phyloP scores from a whole-genome alignment of 331 rosid species.

The Rhamnella rubrinervis region DNA sequence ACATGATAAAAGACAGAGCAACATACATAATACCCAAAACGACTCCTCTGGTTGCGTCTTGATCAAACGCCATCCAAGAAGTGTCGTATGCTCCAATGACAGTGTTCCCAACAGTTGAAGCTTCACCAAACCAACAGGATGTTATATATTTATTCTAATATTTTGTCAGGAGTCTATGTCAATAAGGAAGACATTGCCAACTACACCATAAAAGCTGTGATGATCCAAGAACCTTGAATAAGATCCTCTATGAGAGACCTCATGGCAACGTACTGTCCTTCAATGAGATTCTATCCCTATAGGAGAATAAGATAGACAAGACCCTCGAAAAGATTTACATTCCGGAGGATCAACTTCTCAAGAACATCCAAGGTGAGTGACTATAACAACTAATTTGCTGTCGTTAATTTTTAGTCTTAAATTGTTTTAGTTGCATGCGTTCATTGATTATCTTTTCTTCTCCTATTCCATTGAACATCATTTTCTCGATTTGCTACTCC shows the following conservation, averaged over 20 bases:
- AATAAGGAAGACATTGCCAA: slow-evolving; percentile 38
- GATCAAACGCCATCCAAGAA: too few species aligned
- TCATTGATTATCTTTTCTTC: slow-evolving; percentile 18
- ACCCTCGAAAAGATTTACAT: slow-evolving; percentile 35
- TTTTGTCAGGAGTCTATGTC: slow-evolving; percentile 22
- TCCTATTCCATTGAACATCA: slow-evolving; percentile 20
- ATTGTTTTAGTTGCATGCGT: neutral
- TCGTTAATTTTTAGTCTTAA: neutral
- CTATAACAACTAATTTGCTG: too few species aligned
- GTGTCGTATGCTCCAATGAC: too few species aligned
- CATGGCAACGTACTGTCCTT: slow-evolving; percentile 33
- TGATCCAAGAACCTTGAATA: slow-evolving; percentile 49
- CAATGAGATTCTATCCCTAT: slow-evolving; percentile 41
- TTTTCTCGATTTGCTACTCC: slow-evolving; percentile 20
- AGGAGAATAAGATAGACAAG: slow-evolving; percentile 45
- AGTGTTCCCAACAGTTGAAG: too few species aligned
- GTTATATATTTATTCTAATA: too few species aligned
- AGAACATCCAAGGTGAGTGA: slow-evolving; percentile 36
- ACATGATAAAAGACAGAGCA: too few species aligned
- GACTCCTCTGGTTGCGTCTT: too few species aligned
- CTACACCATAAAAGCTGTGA: slow-evolving; percentile 37
- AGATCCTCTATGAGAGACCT: slow-evolving; percentile 30
- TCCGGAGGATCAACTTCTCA: slow-evolving; percentile 34
- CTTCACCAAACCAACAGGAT: too few species aligned
- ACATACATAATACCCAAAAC: too few species aligned